Conservation (phyloP, 2,329 filamentous ascomycete genomes). For the Sporothrix brunneoviolacea region DNA sequence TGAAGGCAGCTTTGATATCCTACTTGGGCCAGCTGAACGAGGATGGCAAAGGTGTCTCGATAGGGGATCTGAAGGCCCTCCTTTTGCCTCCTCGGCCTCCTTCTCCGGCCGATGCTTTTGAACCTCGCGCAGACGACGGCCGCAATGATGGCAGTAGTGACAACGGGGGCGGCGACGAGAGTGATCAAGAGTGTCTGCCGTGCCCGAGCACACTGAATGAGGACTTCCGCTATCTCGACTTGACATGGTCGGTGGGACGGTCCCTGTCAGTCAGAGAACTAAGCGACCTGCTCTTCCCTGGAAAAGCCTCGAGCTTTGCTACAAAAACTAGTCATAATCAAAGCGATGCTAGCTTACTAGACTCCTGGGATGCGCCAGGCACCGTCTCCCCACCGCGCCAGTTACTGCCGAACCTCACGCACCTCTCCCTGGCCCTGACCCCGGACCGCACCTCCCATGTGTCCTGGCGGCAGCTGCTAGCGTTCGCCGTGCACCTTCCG, state of each 20-base stretch:
- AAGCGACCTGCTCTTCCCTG: constrained; percentile 40
- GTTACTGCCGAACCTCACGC: constrained; percentile 52
- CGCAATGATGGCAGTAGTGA: constrained; percentile 22
- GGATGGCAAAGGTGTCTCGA: constrained; percentile 34
- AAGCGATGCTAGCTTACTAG: constrained; percentile 29
- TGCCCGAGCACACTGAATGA: constrained; percentile 32
- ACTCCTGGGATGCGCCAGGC: constrained; percentile 44
- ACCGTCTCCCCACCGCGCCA: constrained; percentile 27
- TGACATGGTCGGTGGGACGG: constrained; percentile 45
- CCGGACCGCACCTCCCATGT: constrained; percentile 27
- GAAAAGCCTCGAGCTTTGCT: background rate
- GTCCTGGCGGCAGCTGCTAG: constrained; percentile 54
- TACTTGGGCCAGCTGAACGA: constrained; percentile 39
- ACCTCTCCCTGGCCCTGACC: constrained; percentile 50
- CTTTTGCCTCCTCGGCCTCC: constrained; percentile 29
- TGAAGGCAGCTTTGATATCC: constrained; percentile 46
- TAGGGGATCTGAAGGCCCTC: constrained; percentile 44
- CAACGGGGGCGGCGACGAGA: constrained; percentile 16
- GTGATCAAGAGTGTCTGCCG: constrained; percentile 18
- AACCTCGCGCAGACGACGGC: background rate
- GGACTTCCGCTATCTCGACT: constrained; percentile 46
- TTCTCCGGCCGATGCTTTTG: background rate
- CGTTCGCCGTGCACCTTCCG: constrained; percentile 45
- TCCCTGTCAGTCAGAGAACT: constrained; percentile 48
- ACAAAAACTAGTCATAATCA: too few species aligned